A percentile compares a stretch with the other conserved stretches of the same genome.
These are phyloP conservation scores for Alternaria incomplexa DNA, from an alignment of 2,329 filamentous ascomycete genomes.

Conservation along the genomic window DNA sequence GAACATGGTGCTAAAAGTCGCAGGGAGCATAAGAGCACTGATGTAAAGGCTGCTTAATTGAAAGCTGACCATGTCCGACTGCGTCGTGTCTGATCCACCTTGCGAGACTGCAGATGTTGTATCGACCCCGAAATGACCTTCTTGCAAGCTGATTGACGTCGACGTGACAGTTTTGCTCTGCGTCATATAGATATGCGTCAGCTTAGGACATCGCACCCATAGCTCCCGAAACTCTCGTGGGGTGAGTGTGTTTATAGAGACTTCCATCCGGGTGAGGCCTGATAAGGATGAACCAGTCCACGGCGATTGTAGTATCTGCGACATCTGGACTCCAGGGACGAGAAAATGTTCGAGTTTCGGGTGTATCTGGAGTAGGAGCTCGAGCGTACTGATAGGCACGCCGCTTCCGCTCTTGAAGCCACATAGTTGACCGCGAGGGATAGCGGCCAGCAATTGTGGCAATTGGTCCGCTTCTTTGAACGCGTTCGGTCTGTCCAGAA, in stretches of 20 bases:
- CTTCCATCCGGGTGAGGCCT: neutral
- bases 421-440: neutral
- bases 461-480: neutral
- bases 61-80: neutral
- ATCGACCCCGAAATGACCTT: neutral
- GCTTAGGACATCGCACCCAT: neutral
- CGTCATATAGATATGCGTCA: neutral
- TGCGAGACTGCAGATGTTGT: neutral
- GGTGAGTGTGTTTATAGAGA: neutral
- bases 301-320: neutral
- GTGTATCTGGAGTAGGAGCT: neutral
- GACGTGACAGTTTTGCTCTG: neutral
- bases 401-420: neutral
- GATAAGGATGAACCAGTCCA: neutral
- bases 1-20: neutral
- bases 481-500: neutral
- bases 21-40: neutral
- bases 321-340: neutral
- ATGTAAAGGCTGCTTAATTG: neutral
- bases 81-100: neutral
- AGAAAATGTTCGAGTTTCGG: neutral
- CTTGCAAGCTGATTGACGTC: neutral
- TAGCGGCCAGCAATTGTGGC: neutral
- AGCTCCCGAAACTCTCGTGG: neutral
- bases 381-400: neutral